Base-by-base conservation (phyloP, 768 basidiomycete genomes). In the Multifurca ochricompacta region DNA sequence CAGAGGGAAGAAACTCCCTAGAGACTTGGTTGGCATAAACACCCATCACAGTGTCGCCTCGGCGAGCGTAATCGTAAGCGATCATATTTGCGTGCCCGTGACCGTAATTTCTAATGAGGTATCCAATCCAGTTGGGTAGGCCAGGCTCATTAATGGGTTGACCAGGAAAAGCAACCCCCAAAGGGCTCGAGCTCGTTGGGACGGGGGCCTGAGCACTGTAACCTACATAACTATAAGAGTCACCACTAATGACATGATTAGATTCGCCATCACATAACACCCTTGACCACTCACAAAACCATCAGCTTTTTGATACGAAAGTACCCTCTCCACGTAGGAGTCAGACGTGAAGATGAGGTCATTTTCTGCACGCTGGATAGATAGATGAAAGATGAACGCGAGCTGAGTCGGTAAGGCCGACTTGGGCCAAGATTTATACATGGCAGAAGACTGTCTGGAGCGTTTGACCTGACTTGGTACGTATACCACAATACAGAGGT, bases 31-130 rank as follows among this genome's bases (percentile, higher is more conserved):
- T 41, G 36, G 43, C 48, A 25, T 47, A 42, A 31, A 61, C 62
- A 14, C 48, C 67, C 48, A 51, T 52, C 53, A 68, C 28, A 48
- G 61, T 44, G 64, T 66, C 50, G 43, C 58, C 42, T 56, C 54
- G 36, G 28, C 48, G 43, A n/a, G 37, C 58, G 35, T 60, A 60
- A 47, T 60, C 41, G 30, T 60, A 59, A n/a, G 59, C 53, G 36
- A 57, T 21, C 35, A 64, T 58, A 31, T 59, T 59, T 16, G 59
- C 49, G 14, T 51, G 56, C 14, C 59, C 59, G 25, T 59, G 56
- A 2, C 54, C 56, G 19, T 58, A 46, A 21, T 58, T 46, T 25
- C 54, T 27, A 28, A 59, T 28, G 31, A 59, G 56, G 27, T 59
- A 52, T 19, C 59, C 59, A 23, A 59, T 25, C 59, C 59, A 59